A percentile compares a stretch with the other conserved stretches of the same genome.
phyloP scores from a whole-genome alignment of 345 rosid genomes.

The Eucalyptus regnans region DNA sequence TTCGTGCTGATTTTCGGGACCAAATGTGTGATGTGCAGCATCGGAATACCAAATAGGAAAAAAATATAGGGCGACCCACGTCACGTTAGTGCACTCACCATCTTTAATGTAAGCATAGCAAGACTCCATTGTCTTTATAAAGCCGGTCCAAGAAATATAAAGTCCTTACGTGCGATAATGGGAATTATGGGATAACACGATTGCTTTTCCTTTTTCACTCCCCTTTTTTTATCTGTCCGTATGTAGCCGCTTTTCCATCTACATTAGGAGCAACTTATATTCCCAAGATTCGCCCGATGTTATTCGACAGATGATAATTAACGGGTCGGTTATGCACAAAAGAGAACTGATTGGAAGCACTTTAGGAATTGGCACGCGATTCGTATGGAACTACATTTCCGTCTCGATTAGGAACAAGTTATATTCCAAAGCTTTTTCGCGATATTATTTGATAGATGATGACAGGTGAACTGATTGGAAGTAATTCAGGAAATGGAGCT shows the following conservation, averaged over 20 bases:
- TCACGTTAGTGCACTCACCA: background rate
- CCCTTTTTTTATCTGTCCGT: background rate
- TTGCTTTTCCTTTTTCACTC: background rate
- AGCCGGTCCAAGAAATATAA: background rate
- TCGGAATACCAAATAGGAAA: background rate
- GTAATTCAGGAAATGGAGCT: background rate
- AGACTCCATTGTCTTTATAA: background rate
- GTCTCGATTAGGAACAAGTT: background rate
- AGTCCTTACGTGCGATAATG: background rate
- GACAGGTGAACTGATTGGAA: no score
- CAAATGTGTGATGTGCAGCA: background rate
- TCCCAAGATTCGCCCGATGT: background rate
- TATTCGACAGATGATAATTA: no score
- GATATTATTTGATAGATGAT: no score
- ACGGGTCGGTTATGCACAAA: rapidly evolving
- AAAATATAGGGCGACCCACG: background rate
- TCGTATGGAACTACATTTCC: background rate
- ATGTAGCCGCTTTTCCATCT: background rate
- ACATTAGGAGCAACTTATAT: background rate
- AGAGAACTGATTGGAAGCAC: no score
- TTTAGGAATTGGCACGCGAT: no score
- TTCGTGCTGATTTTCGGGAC: background rate
- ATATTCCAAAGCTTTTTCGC: no score
- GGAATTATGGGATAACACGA: background rate
- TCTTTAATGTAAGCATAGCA: background rate